Evolutionary conservation across 192 early-diverging fungal genomes (phyloP), one percentile per base, ranked within the genome.

Genomic region (Dissophora globulifera): DNA sequence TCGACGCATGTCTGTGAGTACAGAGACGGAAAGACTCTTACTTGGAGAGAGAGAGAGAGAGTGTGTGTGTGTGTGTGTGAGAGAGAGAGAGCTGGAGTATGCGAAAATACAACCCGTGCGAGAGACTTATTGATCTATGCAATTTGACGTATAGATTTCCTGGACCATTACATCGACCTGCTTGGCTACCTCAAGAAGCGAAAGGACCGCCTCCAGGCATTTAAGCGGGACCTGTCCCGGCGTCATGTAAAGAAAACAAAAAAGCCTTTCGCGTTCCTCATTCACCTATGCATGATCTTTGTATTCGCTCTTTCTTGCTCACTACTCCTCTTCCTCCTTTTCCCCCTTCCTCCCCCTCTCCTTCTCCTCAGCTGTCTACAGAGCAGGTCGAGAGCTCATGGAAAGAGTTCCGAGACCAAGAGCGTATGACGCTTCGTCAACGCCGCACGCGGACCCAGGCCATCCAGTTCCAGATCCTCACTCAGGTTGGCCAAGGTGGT

Each of bases 141-240:
- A 22, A 58, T 61, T 2, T 72, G 80, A 49, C 78, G 84, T 38
- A 38, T 9, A 61, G 86, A 90, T 61, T 94, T 95, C 67, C 78
- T 93, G 20, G 93, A 94, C 67, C 87, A 93, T 78, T 95, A 95
- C 69, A 88, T 90, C 57, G 90, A 92, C 64, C 84, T 95, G 12
- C 79, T 95, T n/a, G 86, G 84, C 27, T 95, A 94, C 62, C 82
- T 94, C 30, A 87, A 90, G 66, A 78, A 89, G 40, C 85, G 93
- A 3, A 74, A 86, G 30, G 56, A 78, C 30, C 84, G 94, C 16
- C 62, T 86, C 20, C 67, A 79, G 15, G 62, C 79, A 20, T 86
- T 92, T 71, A 85, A 91, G 60, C 72, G 80, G 30, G 74, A 83
- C 13, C 58, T 81, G 13, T 55, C 47, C 13, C 42, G 48, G 6